Conservation (phyloP, 1,139 yeast species). For the Yamadazyma triangularis region DNA sequence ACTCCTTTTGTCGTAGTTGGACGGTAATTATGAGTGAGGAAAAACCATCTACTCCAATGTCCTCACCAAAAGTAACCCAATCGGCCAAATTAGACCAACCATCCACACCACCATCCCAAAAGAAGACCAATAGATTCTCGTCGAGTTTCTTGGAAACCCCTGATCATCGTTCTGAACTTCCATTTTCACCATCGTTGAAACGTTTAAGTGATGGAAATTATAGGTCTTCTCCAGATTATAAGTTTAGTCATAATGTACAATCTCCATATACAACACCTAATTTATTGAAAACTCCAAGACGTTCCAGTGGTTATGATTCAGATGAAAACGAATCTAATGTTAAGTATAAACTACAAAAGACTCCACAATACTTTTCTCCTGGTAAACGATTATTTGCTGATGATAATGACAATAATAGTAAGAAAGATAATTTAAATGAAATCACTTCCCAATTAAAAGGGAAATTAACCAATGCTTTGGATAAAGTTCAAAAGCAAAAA, state of each 20-base stretch:
- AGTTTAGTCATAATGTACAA: conserved; percentile 15
- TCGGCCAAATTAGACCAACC: conserved; percentile 5
- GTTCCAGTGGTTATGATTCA: conserved; percentile 22
- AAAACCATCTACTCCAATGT: conserved; percentile 24
- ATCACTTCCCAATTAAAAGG: conserved; percentile 37
- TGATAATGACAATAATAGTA: conserved; percentile 10
- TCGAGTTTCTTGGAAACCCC: conserved; percentile 28
- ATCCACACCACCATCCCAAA: conserved; percentile 11
- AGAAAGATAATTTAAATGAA: conserved; percentile 31
- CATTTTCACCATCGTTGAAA: conserved; percentile 39
- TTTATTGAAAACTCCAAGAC: conserved; percentile 35
- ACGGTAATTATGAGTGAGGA: conserved; percentile 5
- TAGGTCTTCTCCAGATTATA: conserved; percentile 23
- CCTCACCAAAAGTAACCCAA: conserved; percentile 16
- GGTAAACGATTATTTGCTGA: conserved; percentile 28
- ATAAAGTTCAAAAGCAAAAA: conserved; percentile 28
- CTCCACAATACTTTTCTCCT: conserved; percentile 41
- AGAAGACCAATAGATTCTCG: conserved; percentile 17
- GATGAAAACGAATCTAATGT: conserved; percentile 15
- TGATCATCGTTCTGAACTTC: conserved; percentile 22
- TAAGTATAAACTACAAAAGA: conserved; percentile 28
- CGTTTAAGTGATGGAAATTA: conserved; percentile 23
- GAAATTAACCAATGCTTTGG: conserved; percentile 37
- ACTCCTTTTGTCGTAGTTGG: not conserved
- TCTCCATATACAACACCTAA: conserved; percentile 8